Evolutionary conservation across 805 yeast species (phyloP).

Genomic region (Yarrowia sp.): DNA sequence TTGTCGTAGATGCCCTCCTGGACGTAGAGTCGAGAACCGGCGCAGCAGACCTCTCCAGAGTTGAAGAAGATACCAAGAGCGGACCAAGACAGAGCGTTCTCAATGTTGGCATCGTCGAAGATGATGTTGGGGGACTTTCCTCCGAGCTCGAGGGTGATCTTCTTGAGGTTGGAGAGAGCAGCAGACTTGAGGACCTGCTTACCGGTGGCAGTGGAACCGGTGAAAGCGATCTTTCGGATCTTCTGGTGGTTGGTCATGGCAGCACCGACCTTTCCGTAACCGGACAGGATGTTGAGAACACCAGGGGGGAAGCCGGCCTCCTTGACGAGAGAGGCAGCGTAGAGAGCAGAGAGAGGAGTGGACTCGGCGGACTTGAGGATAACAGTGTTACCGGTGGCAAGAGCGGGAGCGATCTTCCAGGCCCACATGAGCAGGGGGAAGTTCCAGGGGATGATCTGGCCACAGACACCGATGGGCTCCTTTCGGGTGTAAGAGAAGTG

Average conservation of each 20-base stretch:
- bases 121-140: conserved; percentile 93
- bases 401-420: conserved; percentile 81
- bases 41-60: conserved; percentile 95
- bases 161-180: conserved; percentile 68
- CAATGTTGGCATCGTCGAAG: conserved; percentile 79
- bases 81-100: conserved; percentile 69
- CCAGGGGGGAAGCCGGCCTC: conserved; percentile 78
- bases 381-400: conserved; percentile 74
- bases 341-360: conserved; percentile 68
- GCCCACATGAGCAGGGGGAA: conserved; percentile 69
- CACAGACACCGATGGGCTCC: conserved; percentile 66
- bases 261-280: conserved; percentile 66
- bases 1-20: conserved; percentile 81
- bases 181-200: conserved; percentile 73
- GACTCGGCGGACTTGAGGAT: conserved; percentile 73
- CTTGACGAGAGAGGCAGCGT: conserved; percentile 55
- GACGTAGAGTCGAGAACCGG: conserved; percentile 86
- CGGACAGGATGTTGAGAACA: conserved; percentile 68
- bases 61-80: conserved; percentile 82
- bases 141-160: conserved; percentile 89
- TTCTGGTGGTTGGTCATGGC: conserved; percentile 60
- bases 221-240: conserved; percentile 85
- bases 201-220: conserved; percentile 92
- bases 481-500: conserved; percentile 68
- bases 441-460: conserved; percentile 72